These are phyloP conservation scores for Colletotrichum falcatum DNA, from an alignment of 2,329 filamentous ascomycete genomes.

Conservation along the genomic window DNA sequence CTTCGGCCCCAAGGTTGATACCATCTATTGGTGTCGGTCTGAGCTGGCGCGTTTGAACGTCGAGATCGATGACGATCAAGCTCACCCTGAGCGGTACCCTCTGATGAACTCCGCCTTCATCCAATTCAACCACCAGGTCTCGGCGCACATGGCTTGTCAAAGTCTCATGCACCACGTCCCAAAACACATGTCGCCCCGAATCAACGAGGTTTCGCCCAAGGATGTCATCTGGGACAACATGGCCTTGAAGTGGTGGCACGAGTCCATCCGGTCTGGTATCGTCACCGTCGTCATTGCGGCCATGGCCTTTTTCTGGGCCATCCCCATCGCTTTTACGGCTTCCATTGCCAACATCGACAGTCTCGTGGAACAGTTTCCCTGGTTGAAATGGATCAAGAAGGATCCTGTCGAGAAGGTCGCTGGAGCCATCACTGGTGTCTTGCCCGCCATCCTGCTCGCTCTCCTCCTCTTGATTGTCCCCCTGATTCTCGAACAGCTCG, in stretches of 20 bases:
- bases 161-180: conserved; percentile 90
- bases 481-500: conserved; percentile 79
- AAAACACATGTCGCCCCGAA: conserved; percentile 90
- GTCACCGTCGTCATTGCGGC: conserved; percentile 75
- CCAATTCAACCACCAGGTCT: conserved; percentile 97
- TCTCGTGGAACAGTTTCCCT: conserved; percentile 73
- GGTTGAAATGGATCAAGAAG: conserved; percentile 78
- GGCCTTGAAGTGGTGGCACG: conserved; percentile 94
- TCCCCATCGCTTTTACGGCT: conserved; percentile 90
- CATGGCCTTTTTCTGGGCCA: conserved; percentile 89
- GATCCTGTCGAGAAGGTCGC: conserved; percentile 70
- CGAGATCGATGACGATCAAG: conserved; percentile 92
- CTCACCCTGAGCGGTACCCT: conserved; percentile 85
- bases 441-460: conserved; percentile 82
- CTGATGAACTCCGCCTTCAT: conserved; percentile 97
- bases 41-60: conserved; percentile 89
- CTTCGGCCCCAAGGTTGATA: conserved; percentile 92
- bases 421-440: conserved; percentile 81
- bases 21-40: conserved; percentile 89
- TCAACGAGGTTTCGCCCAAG: conserved; percentile 92
- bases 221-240: conserved; percentile 98
- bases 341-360: conserved; percentile 81
- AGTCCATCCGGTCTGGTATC: conserved; percentile 77
- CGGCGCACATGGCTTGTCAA: conserved; percentile 98
- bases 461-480: conserved; percentile 86